These are phyloP conservation scores for Datura wrightii DNA, from an alignment of 257 asterid species.

Conservation along the genomic window DNA sequence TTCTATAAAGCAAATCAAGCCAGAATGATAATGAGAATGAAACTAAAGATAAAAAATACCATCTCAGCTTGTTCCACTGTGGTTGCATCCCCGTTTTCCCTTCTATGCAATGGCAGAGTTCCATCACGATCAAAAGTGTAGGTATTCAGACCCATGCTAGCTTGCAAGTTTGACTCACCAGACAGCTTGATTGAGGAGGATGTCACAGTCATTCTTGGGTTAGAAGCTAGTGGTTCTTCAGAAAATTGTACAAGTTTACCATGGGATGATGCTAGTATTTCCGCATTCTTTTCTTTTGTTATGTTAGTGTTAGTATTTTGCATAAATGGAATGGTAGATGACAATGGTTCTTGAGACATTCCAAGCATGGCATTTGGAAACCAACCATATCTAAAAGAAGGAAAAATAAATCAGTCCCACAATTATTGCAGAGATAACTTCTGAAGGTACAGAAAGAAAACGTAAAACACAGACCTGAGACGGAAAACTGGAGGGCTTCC, in stretches of 20 bases:
- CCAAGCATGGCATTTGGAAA: constrained; percentile 66
- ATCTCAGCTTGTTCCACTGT: constrained; percentile 50
- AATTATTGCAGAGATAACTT: neutral
- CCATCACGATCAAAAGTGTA: constrained; percentile 42
- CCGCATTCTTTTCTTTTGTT: constrained; percentile 45
- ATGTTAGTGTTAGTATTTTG: constrained; percentile 39
- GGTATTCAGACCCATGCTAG: constrained; percentile 42
- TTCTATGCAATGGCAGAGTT: constrained; percentile 37
- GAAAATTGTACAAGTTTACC: constrained; percentile 39
- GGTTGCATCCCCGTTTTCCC: constrained; percentile 46
- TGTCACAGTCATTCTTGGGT: constrained; percentile 38
- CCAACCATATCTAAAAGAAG: constrained; percentile 85
- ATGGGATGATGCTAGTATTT: constrained; percentile 30
- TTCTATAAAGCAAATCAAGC: constrained; percentile 15
- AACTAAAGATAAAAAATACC: constrained; percentile 48
- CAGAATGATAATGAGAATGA: constrained; percentile 27
- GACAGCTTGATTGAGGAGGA: constrained; percentile 46
- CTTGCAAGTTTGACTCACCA: constrained; percentile 39
- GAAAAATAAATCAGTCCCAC: constrained; percentile 38
- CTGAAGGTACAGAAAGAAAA: neutral
- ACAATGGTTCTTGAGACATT: constrained; percentile 51
- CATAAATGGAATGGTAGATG: constrained; percentile 45
- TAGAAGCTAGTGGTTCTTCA: constrained; percentile 41
- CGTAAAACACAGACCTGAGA: constrained; percentile 63
- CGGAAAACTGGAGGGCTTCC: constrained; percentile 91